A percentile compares a stretch with the other conserved stretches of the same genome.
phyloP scores from a whole-genome alignment of 768 basidiomycete genomes.

The Leccinum broughii region DNA sequence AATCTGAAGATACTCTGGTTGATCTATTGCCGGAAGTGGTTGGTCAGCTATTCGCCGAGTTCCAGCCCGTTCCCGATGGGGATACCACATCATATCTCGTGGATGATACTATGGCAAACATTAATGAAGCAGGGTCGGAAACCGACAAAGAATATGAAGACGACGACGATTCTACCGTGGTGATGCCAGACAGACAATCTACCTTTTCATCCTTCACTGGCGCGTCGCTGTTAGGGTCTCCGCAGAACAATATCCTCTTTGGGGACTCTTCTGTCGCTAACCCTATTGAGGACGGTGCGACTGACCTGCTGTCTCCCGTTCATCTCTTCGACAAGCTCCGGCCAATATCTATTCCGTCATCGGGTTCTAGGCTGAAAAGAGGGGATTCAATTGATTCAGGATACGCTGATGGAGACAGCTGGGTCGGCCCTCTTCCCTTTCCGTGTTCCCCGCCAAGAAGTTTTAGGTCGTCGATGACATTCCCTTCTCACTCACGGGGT shows the following conservation, averaged over 20 bases:
- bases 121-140: slow-evolving; percentile 6
- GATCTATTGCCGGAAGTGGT: slow-evolving; percentile 5
- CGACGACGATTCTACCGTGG: slow-evolving; percentile 9
- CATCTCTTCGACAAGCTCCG: slow-evolving; percentile 51
- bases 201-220: slow-evolving; percentile 29
- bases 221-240: slow-evolving; percentile 28
- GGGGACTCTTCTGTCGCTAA: neutral
- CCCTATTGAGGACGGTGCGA: neutral
- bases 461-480: slow-evolving; percentile 45
- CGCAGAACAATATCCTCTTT: slow-evolving; percentile 9
- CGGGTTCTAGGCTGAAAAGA: slow-evolving; percentile 21
- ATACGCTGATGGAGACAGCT: slow-evolving; percentile 44
- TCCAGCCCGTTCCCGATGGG: neutral
- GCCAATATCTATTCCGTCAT: slow-evolving; percentile 34
- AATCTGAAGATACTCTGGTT: slow-evolving; percentile 6
- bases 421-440: slow-evolving; percentile 48
- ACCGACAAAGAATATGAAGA: slow-evolving; percentile 7
- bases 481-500: slow-evolving; percentile 9
- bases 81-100: slow-evolving; percentile 8
- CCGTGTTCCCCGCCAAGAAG: slow-evolving; percentile 50
- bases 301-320: slow-evolving; percentile 55
- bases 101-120: slow-evolving; percentile 8
- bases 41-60: neutral
- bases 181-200: slow-evolving; percentile 23
- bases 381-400: slow-evolving; percentile 60